phyloP scores from a whole-genome alignment of 768 basidiomycete genomes.

The Floccularia luteovirens region DNA sequence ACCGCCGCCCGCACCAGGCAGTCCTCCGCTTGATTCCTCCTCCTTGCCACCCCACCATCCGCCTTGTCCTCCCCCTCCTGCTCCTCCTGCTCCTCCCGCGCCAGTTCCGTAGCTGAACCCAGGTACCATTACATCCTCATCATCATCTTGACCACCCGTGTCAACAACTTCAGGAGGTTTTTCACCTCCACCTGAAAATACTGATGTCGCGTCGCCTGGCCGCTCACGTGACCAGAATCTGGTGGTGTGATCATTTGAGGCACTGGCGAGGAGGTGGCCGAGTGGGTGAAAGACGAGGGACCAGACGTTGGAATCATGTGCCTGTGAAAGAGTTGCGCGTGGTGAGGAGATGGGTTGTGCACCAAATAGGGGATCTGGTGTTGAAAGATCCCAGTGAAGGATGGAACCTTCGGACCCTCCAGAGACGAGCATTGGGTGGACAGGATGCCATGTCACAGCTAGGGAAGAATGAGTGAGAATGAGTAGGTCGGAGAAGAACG shows the following conservation, averaged over 20 bases:
- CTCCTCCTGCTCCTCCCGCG: conserved; percentile 13
- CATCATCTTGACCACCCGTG: conserved; percentile 56
- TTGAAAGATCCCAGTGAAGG: conserved; percentile 86
- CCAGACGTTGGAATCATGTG: conserved; percentile 98
- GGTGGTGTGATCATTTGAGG: conserved; percentile 97
- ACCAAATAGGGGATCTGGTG: conserved; percentile 43
- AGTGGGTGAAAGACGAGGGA: conserved; percentile 92
- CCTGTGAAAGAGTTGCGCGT: conserved; percentile 84
- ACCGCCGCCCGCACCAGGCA: conserved; percentile 7
- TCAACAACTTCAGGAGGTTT: conserved; percentile 70
- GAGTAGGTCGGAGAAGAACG: not conserved
- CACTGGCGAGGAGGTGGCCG: conserved; percentile 89
- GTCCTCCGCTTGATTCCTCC: conserved; percentile 22
- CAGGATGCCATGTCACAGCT: conserved; percentile 96
- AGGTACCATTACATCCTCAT: conserved; percentile 68
- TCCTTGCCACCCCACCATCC: conserved; percentile 39
- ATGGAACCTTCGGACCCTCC: conserved; percentile 94
- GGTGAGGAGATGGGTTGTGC: conserved; percentile 43
- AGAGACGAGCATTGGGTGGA: conserved; percentile 86
- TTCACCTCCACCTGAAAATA: conserved; percentile 76
- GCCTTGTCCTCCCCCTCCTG: conserved; percentile 10
- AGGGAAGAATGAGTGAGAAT: conserved; percentile 1
- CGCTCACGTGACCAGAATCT: conserved; percentile 97
- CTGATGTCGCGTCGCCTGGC: conserved; percentile 74
- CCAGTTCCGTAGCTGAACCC: conserved; percentile 51